phyloP scores from a whole-genome alignment of 2,329 filamentous ascomycete genomes.

The Aspergillus awamori region DNA sequence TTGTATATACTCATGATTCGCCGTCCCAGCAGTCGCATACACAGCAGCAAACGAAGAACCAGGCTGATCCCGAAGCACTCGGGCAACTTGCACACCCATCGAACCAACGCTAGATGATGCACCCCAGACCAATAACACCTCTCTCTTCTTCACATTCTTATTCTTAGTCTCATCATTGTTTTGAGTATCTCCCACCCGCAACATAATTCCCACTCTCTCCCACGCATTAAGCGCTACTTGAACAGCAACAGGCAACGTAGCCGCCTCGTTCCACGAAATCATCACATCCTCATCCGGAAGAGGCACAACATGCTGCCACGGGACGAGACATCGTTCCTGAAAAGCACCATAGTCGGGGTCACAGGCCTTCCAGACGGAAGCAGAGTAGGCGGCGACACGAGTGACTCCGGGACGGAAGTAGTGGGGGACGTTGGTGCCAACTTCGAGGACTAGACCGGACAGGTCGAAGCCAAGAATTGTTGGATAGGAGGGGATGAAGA shows the following conservation, averaged over 20 bases:
- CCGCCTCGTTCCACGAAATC: slow-evolving; percentile 47
- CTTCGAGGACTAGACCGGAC: slow-evolving; percentile 47
- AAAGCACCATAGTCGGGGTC: slow-evolving; percentile 53
- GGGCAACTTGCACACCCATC: slow-evolving; percentile 48
- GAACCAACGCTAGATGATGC: slow-evolving; percentile 50
- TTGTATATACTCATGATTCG: slow-evolving; percentile 39
- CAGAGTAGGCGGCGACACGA: slow-evolving; percentile 45
- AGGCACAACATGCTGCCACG: slow-evolving; percentile 45
- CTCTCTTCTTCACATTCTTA: slow-evolving; percentile 22
- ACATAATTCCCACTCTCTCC: slow-evolving; percentile 42
- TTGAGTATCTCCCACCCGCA: slow-evolving; percentile 17
- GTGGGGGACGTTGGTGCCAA: slow-evolving; percentile 44
- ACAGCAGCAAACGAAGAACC: slow-evolving; percentile 42
- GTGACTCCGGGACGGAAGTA: slow-evolving; percentile 39
- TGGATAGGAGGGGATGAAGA: slow-evolving; percentile 48
- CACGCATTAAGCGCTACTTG: slow-evolving; percentile 44
- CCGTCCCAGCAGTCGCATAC: slow-evolving; percentile 45
- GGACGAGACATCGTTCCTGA: slow-evolving; percentile 48
- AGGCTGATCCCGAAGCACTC: slow-evolving; percentile 39
- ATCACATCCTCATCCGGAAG: slow-evolving; percentile 30
- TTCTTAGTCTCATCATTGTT: not conserved
- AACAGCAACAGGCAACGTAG: slow-evolving; percentile 45
- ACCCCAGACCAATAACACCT: slow-evolving; percentile 49
- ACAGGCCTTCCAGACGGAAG: slow-evolving; percentile 47
- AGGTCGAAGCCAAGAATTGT: slow-evolving; percentile 46